Evolutionary conservation across 2,329 filamentous ascomycete genomes (phyloP), one percentile per base, ranked within the genome.

Genomic region (Incumbomyces delicatus): DNA sequence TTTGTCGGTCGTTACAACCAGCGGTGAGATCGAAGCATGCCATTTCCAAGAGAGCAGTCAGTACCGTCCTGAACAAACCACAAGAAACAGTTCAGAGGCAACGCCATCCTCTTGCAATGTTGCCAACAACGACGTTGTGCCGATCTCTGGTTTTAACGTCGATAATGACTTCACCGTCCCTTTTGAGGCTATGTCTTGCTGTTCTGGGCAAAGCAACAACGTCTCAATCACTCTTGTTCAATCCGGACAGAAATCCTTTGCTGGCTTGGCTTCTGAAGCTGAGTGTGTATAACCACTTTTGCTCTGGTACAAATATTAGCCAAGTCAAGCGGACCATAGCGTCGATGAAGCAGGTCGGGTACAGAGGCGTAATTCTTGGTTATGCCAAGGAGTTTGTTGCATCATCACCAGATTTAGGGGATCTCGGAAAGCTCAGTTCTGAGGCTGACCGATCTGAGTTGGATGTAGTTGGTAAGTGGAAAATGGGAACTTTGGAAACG

Each of bases 211-310:
- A 56, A n/a, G 59, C 72, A 41, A 66, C 68, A 1, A 63, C 68
- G 43, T 71, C 70, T 5, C 66, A 66, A 47, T 67, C 63, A 1
- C 47, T 61, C 1, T 44, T 74, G 1, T 58, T 74, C 27, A 70
- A 74, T 52, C 70, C 73, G 0, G 70, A 74, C 44, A 64, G 62
- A 13, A 74, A 74, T 53, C 63, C 63, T 1, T 16, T 74, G 3
- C 56, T 77, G 8, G 65, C 69, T 36, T 60, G 64, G 41, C 57
- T 71, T 3, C 59, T 72, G 22, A 69, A 69, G 53, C 66, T 68
- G 41, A 63, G 71, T 6, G 64, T 77, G 13, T 78, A 78, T 54
- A 68, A 75, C 48, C 75, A 78, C 38, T 78, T 78, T 58, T 77
- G 75, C 50, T 75, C 74, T 0, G 75, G 75, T 0, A 68, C 68